Conservation (phyloP, 2,329 filamentous ascomycete species). For the Cordyceps tenuipes region DNA sequence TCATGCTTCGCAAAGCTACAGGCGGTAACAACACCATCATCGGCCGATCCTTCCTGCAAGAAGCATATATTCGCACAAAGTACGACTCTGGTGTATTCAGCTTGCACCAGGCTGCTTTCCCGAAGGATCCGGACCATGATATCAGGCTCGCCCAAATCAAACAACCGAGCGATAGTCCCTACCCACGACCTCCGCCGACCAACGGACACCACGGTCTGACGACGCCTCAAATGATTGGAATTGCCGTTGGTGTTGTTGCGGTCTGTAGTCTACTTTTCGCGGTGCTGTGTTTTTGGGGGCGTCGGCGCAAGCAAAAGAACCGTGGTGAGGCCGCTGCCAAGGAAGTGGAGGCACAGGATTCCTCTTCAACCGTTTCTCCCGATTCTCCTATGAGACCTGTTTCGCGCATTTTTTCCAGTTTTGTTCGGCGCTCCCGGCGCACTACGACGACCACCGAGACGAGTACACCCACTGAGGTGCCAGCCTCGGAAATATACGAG, state of each 20-base stretch:
- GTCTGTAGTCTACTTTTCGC: constrained; percentile 24
- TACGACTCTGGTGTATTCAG: constrained; percentile 47
- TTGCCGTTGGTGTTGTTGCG: constrained; percentile 35
- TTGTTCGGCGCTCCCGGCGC: constrained; percentile 26
- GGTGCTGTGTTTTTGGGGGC: constrained; percentile 28
- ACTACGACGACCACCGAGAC: constrained; percentile 19
- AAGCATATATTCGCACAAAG: constrained; percentile 52
- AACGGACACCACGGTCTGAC: constrained; percentile 24
- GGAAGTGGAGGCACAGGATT: constrained; percentile 29
- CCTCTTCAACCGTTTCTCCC: constrained; percentile 24
- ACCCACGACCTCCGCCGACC: constrained; percentile 29
- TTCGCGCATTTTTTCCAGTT: constrained; percentile 30
- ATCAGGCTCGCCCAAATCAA: constrained; percentile 35
- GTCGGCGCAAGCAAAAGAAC: constrained; percentile 21
- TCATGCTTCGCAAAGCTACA: constrained; percentile 52
- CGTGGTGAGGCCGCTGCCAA: constrained; percentile 18
- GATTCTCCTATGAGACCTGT: constrained; percentile 19
- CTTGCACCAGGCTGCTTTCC: constrained; percentile 47
- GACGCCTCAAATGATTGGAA: constrained; percentile 35
- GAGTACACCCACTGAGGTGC: constrained; percentile 24
- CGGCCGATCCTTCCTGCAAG: constrained; percentile 62
- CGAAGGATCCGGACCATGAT: constrained; percentile 32
- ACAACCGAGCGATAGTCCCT: constrained; percentile 37
- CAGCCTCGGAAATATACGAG: constrained; percentile 43
- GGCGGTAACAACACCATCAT: constrained; percentile 50